Conservation (phyloP, 1,284 basidiomycete genomes). For the Volvariella volvacea region DNA sequence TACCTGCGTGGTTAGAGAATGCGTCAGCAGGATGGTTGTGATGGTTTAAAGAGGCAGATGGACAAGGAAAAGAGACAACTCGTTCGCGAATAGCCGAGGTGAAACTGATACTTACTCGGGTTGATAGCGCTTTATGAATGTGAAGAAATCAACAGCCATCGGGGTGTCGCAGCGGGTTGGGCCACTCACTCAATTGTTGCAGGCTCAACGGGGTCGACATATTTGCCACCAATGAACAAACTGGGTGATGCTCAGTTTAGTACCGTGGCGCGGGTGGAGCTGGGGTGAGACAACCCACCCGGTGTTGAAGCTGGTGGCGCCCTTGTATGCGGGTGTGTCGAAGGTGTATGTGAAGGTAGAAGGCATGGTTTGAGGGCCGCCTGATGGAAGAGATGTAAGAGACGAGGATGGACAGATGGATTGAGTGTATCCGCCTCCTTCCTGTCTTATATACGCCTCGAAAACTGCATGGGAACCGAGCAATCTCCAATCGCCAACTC, state of each 20-base stretch:
- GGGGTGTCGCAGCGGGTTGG: conserved; percentile 4
- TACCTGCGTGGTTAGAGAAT: conserved; percentile 29
- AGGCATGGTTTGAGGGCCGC: conserved; percentile 28
- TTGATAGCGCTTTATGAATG: conserved; percentile 61
- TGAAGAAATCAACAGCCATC: conserved; percentile 5
- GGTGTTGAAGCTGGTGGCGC: conserved; percentile 48
- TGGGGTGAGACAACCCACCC: conserved; percentile 25
- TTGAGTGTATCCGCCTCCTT: too few species aligned
- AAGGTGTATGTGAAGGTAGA: conserved; percentile 43
- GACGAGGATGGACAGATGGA: too few species aligned
- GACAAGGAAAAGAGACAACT: too few species aligned
- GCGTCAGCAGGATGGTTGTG: conserved; percentile 10
- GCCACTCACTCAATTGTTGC: conserved; percentile 46
- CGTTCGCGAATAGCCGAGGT: too few species aligned
- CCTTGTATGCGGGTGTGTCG: conserved; percentile 52
- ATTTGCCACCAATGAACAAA: conserved; percentile 71
- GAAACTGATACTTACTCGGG: conserved; percentile 54
- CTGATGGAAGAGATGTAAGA: too few species aligned
- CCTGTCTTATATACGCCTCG: too few species aligned
- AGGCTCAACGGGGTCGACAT: conserved; percentile 47
- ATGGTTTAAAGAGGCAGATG: too few species aligned
- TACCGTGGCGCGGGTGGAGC: background rate
- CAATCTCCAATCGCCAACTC: too few species aligned
- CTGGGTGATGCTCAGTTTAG: conserved; percentile 7
- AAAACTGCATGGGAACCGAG: too few species aligned